These are phyloP conservation scores for Wickerhamiella australiensis DNA, from an alignment of 805 yeast genomes.

Conservation along the genomic window DNA sequence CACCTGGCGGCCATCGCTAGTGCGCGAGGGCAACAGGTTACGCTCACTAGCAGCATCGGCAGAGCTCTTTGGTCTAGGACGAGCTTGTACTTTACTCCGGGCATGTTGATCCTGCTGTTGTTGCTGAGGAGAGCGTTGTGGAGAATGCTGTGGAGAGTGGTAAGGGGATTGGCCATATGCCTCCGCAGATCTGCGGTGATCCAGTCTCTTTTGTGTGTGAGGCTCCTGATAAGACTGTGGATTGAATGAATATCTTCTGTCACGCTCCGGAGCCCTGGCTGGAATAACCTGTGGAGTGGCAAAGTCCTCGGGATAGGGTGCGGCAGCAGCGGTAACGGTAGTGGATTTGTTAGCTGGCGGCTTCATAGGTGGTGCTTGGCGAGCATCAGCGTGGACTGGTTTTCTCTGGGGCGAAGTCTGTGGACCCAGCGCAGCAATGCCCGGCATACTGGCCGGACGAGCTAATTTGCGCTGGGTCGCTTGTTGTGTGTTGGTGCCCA, in stretches of 20 bases:
- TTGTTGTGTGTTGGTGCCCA: background rate
- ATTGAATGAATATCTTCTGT: background rate
- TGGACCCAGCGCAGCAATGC: slow-evolving; percentile 8
- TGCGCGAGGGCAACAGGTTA: slow-evolving; percentile 35
- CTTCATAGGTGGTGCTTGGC: slow-evolving; percentile 5
- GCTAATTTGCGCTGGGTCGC: background rate
- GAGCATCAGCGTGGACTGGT: slow-evolving; percentile 2
- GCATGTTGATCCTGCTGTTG: slow-evolving; percentile 12
- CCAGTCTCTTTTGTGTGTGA: background rate
- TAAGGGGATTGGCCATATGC: background rate
- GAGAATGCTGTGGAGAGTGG: slow-evolving; percentile 5
- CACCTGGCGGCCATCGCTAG: slow-evolving; percentile 45
- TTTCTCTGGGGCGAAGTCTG: background rate
- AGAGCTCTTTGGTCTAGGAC: slow-evolving; percentile 9
- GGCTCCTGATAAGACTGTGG: background rate
- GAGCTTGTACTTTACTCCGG: background rate
- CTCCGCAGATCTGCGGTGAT: slow-evolving; percentile 7
- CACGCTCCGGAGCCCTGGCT: slow-evolving; percentile 8
- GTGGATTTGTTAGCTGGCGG: background rate
- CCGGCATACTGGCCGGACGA: slow-evolving; percentile 18
- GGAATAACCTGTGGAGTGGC: slow-evolving; percentile 3
- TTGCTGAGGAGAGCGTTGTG: background rate
- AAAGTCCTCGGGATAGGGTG: slow-evolving; percentile 11
- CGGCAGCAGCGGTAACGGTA: background rate
- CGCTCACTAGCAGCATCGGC: slow-evolving; percentile 2